Evolutionary conservation across 805 yeast genomes (phyloP), one percentile per base, ranked within the genome.

Genomic region (Spencermartinsiella europaea): DNA sequence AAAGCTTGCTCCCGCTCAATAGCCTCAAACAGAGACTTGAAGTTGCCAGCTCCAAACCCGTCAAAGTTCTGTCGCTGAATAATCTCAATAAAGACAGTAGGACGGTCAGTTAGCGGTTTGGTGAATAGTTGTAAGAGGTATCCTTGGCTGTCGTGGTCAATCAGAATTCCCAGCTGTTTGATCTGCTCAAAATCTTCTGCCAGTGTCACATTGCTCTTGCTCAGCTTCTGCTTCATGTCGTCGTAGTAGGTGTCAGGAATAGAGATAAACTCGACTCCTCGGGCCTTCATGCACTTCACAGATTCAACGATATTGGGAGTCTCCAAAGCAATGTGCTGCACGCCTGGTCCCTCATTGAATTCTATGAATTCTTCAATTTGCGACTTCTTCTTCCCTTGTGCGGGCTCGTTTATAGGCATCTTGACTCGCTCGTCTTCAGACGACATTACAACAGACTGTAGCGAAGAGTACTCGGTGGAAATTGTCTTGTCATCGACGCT

Each of bases 1-100:
- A 65, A 58, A 47, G 62, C 71, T 61, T 87, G 95, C 54, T 85
- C 90, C n/a, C 73, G 72, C 62, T 87, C 96, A 47, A 87, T 79
- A 4, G 84, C 77, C 59, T 86, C 90, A 59, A 85, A 87, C 34
- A 88, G 67, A 0, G 93, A 85, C 61, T 80, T 83, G 68, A 87
- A 87, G 50, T 89, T 87, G 1, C 95, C 95, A 42, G 88, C 88
- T 1, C 95, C 96, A 65, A 87, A 87, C 0, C 96, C 96, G 50
- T 81, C 75, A 61, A 85, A 90, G 57, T 85, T 83, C 55, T 74
- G 71, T 50, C 95, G 74, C 65, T 87, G 93, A 51, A 87, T 87
- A 20, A 87, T 74, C 62, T 87, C 95, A 53, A 87, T 69, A 60
- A 87, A 87, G 38, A 86, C 71, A 0, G 95, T 85, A 22, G 96